Evolutionary conservation across 805 yeast species (phyloP), one percentile per base, ranked within the genome.

Genomic region (Metschnikowia rubicola): DNA sequence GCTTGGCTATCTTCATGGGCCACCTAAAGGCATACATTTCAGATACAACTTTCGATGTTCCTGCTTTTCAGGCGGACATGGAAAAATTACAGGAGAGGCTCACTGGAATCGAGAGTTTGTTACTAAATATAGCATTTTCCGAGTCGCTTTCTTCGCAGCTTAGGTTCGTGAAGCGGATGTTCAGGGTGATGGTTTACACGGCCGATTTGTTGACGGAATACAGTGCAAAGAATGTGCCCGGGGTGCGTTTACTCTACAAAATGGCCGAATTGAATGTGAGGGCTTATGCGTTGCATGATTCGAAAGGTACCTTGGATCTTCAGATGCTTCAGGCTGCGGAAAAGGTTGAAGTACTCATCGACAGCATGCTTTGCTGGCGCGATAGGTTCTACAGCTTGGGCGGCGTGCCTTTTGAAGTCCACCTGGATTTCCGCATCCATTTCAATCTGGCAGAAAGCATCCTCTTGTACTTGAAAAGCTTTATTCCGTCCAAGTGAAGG

Each of bases 371-470:
- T 19, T 15, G 8, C 10, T 43, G 47, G 47, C 13, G 30, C 1
- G 12, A n/a, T 2, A 30, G 32, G 15, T 43, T 43, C 13, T 26
- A 19, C 17, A 10, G 9, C 3, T 29, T 43, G 31, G 10, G n/a
- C 9, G 29, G 19, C 7, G 32, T 43, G 7, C 37, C 41, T 5
- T 7, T n/a, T 10, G 28, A 43, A 2, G 9, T 43, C 6, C 11
- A 7, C 15, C 32, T 31, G 41, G 41, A 43, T 31, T 43, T 43
- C 37, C n/a, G 33, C 8, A 13, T 26, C 30, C 37, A 30, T 13
- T n/a, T 43, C 41, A 30, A 43, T 12, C 31, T 13, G 13, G 46
- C 41, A 12, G 46, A 43, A 29, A 43, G 30, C 26, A 10, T 6
- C 7, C 29, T 37, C 8, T 21, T 37, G 10, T 41, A 30, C 30